phyloP scores from a whole-genome alignment of 179 eudicot species.

The Silene noctiflora region DNA sequence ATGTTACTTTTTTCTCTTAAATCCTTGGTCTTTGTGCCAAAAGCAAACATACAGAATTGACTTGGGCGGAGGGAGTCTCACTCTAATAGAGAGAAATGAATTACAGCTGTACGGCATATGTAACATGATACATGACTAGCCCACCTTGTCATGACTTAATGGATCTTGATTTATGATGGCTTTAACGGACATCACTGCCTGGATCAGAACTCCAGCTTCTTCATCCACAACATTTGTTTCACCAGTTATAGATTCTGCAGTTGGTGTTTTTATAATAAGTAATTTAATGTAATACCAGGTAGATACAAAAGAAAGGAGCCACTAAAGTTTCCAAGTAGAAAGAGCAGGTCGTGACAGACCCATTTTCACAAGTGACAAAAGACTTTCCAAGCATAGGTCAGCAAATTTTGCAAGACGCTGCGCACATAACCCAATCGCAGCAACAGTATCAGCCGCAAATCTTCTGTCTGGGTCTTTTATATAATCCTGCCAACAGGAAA shows the following conservation, averaged over 20 bases:
- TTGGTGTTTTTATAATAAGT: constrained; percentile 11
- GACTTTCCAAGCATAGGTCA: constrained; percentile 68
- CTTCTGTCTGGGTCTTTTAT: constrained; percentile 87
- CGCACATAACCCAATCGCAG: constrained; percentile 93
- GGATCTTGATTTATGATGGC: constrained; percentile 77
- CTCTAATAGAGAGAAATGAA: background rate
- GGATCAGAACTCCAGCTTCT: constrained; percentile 71
- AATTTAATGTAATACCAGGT: constrained; percentile 5
- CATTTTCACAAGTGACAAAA: constrained; percentile 54
- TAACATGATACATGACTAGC: constrained; percentile 15
- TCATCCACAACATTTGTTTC: constrained; percentile 43
- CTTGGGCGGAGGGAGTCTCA: background rate
- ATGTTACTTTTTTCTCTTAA: background rate
- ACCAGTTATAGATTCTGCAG: constrained; percentile 46
- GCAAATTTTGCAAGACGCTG: constrained; percentile 63
- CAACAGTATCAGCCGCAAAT: constrained; percentile 93
- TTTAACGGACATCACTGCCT: constrained; percentile 76
- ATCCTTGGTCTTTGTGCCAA: background rate
- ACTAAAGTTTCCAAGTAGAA: constrained; percentile 5
- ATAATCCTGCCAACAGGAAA: constrained; percentile 65
- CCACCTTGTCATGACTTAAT: constrained; percentile 65
- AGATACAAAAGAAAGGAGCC: constrained; percentile 12
- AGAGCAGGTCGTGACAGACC: constrained; percentile 43
- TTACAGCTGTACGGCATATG: constrained; percentile 15
- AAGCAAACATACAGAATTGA: background rate